phyloP scores from a whole-genome alignment of 129 eudicot genomes.

The Saussurea involucrata region DNA sequence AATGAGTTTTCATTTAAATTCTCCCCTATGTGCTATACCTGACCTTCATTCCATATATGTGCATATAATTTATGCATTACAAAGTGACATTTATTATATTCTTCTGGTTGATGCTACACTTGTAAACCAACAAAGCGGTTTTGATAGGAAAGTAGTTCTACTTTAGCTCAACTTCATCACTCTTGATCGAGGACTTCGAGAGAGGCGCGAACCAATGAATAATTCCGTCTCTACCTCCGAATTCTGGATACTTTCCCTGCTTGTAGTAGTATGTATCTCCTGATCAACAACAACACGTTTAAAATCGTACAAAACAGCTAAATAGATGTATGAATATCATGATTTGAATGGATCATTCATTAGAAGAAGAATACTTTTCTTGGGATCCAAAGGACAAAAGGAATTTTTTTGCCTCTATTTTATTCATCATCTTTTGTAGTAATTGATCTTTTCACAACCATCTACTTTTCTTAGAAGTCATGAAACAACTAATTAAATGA shows the following conservation, averaged over 20 bases:
- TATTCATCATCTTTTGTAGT: background rate
- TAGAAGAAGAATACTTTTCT: background rate
- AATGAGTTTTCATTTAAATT: too few relatives aligned
- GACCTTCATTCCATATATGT: background rate
- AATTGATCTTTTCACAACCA: background rate
- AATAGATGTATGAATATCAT: background rate
- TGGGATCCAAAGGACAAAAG: too few relatives aligned
- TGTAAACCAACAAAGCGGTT: background rate
- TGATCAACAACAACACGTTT: background rate
- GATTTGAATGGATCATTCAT: background rate
- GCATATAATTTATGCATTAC: background rate
- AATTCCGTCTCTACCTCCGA: slow-evolving; percentile 44
- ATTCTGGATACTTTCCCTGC: slow-evolving; percentile 23
- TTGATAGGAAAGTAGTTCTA: background rate
- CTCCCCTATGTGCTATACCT: background rate
- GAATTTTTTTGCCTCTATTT: too few relatives aligned
- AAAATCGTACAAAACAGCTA: background rate
- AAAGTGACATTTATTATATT: background rate
- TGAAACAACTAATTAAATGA: background rate
- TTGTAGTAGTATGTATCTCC: slow-evolving; percentile 12
- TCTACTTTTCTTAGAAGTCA: background rate
- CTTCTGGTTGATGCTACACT: background rate
- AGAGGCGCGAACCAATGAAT: slow-evolving; percentile 28
- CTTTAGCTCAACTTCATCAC: background rate
- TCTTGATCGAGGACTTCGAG: background rate